phyloP scores from a whole-genome alignment of 2,329 filamentous ascomycete genomes.

The Akanthomyces muscarius region DNA sequence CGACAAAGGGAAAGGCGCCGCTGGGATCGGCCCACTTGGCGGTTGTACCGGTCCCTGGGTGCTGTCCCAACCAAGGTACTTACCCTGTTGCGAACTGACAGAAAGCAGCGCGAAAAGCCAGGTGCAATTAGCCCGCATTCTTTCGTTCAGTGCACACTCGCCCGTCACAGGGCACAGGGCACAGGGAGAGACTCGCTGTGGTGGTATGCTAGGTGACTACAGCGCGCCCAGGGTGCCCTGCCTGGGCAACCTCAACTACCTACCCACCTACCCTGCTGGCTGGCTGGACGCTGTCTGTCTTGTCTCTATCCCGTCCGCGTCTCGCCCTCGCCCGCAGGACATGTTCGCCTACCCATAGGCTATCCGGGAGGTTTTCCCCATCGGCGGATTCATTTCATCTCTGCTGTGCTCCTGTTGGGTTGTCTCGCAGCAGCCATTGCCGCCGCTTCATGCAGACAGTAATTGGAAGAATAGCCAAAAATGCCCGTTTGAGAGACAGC shows the following conservation, averaged over 20 bases:
- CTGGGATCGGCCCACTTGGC: constrained; percentile 8
- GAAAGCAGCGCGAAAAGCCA: too few relatives aligned
- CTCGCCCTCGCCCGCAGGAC: not conserved
- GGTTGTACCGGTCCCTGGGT: not conserved
- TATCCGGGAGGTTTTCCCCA: not conserved
- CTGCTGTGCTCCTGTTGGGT: too few relatives aligned
- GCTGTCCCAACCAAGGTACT: not conserved
- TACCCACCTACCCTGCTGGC: not conserved
- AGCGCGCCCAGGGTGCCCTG: too few relatives aligned
- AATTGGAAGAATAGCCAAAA: too few relatives aligned
- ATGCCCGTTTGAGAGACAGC: not conserved
- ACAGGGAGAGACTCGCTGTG: too few relatives aligned
- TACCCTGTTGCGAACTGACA: too few relatives aligned
- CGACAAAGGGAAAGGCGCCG: constrained; percentile 4
- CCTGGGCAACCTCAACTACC: too few relatives aligned
- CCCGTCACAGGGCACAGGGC: not conserved
- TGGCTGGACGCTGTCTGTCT: not conserved
- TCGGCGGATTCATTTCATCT: not conserved
- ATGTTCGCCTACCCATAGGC: not conserved
- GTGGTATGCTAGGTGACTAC: too few relatives aligned
- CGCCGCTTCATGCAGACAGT: too few relatives aligned
- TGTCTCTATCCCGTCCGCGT: not conserved
- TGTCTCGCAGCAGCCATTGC: too few relatives aligned
- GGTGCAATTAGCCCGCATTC: not conserved
- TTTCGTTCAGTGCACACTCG: not conserved